phyloP scores from a whole-genome alignment of 306 rosid genomes.

The Carpinus fangiana region DNA sequence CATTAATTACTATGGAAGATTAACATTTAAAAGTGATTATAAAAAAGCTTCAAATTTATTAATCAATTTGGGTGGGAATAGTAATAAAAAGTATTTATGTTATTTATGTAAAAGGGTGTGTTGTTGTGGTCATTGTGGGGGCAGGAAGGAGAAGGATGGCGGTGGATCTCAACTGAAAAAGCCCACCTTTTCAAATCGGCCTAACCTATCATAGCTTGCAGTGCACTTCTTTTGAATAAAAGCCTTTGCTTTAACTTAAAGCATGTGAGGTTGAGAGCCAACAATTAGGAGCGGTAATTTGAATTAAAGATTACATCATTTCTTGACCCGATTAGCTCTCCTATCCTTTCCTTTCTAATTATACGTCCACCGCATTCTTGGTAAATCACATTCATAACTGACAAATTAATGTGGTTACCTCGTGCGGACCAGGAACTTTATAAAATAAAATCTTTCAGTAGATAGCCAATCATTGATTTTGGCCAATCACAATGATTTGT shows the following conservation, averaged over 20 bases:
- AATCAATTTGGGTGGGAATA: not conserved
- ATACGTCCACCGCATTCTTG: constrained; percentile 12
- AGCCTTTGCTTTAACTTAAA: constrained; percentile 65
- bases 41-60: no score
- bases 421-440: no score
- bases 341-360: constrained; percentile 33
- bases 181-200: constrained; percentile 15
- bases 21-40: no score
- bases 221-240: constrained; percentile 47
- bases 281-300: constrained; percentile 36
- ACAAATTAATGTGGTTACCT: not conserved
- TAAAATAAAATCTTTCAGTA: no score
- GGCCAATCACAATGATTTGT: no score
- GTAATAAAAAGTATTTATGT: constrained; percentile 3
- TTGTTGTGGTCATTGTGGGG: constrained; percentile 28
- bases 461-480: no score
- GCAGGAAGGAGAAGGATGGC: constrained; percentile 15
- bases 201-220: constrained; percentile 36
- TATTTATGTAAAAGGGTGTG: not conserved
- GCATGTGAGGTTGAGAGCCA: constrained; percentile 44
- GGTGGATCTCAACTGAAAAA: constrained; percentile 25
- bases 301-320: constrained; percentile 46
- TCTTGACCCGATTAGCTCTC: constrained; percentile 32
- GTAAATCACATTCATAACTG: not conserved
- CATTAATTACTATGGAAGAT: no score